Percentiles rank a stretch among this genome's conserved stretches.
Evolutionary conservation across 2,329 filamentous ascomycete species (phyloP).

Genomic region (Shiraia bambusicola): DNA sequence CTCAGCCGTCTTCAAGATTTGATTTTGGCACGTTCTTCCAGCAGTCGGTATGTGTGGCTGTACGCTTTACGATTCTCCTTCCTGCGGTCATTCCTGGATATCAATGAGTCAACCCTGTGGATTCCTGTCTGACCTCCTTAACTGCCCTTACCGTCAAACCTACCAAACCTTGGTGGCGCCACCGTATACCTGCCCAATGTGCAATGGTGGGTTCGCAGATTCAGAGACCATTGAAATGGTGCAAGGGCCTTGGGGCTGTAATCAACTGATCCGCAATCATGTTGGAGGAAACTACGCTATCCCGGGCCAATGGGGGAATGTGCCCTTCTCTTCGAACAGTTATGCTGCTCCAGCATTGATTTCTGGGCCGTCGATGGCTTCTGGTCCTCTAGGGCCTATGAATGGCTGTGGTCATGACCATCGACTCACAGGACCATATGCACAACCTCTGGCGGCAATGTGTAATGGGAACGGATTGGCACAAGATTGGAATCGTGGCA

Average conservation of each 20-base stretch:
- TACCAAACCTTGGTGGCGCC: slow-evolving; percentile 31
- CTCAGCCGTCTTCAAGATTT: background rate
- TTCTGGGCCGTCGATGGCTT: slow-evolving; percentile 1
- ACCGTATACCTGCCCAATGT: slow-evolving; percentile 30
- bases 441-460: slow-evolving; percentile 5
- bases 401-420: slow-evolving; percentile 19
- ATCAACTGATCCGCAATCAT: slow-evolving; percentile 32
- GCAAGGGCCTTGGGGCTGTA: slow-evolving; percentile 35
- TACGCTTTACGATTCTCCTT: slow-evolving; percentile 47
- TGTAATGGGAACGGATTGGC: slow-evolving; percentile 6
- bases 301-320: slow-evolving; percentile 30
- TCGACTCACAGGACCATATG: slow-evolving; percentile 23
- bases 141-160: slow-evolving; percentile 43
- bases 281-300: slow-evolving; percentile 28
- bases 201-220: slow-evolving; percentile 31
- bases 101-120: slow-evolving; percentile 50
- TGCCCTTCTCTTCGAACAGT: slow-evolving; percentile 14
- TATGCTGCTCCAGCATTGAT: slow-evolving; percentile 12
- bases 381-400: slow-evolving; percentile 11
- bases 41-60: slow-evolving; percentile 49
- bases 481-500: slow-evolving; percentile 7
- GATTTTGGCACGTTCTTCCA: background rate
- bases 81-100: slow-evolving; percentile 54
- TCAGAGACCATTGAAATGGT: slow-evolving; percentile 36
- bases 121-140: slow-evolving; percentile 43